Conservation (phyloP, 768 basidiomycete species). For the Hydnum rufescens region DNA sequence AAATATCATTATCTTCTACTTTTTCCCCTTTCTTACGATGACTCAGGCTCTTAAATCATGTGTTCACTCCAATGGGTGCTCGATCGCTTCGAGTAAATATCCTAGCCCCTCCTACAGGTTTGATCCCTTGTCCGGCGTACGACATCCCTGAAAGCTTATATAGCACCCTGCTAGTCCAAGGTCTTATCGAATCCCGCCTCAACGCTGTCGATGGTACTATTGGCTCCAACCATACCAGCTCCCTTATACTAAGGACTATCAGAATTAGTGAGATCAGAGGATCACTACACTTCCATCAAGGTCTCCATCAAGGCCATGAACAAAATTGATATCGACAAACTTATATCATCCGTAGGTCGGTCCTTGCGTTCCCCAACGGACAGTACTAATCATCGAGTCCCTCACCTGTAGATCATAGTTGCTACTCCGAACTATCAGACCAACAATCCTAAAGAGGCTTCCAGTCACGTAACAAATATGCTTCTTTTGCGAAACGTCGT, state of each 20-base stretch:
- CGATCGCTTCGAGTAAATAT: constrained; percentile 63
- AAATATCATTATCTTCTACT: constrained; percentile 8
- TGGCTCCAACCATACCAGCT: neutral
- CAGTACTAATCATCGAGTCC: too few relatives aligned
- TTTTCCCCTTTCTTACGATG: neutral
- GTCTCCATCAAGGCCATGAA: constrained; percentile 50
- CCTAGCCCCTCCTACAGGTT: constrained; percentile 63
- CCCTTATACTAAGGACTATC: neutral
- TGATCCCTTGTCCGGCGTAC: neutral
- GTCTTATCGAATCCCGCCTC: constrained; percentile 56
- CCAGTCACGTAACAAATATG: constrained; percentile 54
- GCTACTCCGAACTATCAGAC: constrained; percentile 27
- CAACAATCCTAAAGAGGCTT: constrained; percentile 22
- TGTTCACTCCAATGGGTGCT: constrained; percentile 78
- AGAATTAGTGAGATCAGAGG: constrained; percentile 66
- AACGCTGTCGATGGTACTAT: constrained; percentile 67
- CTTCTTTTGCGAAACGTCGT: constrained; percentile 59
- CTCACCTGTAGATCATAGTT: too few relatives aligned
- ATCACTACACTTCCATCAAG: constrained; percentile 45
- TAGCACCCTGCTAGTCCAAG: constrained; percentile 28
- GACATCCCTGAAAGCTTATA: neutral
- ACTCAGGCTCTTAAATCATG: constrained; percentile 38
- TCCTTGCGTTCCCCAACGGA: neutral
- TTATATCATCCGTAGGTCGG: constrained; percentile 7
- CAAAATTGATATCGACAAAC: constrained; percentile 73